Base-by-base conservation (phyloP, 164 flowering plant genomes). In the Liquidambar formosana region DNA sequence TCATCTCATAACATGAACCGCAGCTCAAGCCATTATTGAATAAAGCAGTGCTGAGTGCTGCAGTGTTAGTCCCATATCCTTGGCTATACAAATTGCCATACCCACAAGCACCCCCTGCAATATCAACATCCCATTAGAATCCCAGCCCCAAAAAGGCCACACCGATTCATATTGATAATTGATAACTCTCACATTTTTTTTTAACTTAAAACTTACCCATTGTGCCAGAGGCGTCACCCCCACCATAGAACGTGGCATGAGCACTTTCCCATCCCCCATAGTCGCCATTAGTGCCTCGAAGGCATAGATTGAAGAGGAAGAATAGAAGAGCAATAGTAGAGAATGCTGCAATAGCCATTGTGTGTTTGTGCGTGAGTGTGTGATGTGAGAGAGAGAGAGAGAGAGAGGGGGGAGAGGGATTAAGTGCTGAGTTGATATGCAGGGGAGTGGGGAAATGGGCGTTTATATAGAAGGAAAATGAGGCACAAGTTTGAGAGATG, bases 201-300 rank as follows among this genome's bases (percentile, higher is more conserved):
- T n/a, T n/a, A n/a, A n/a, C n/a, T n/a, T n/a, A n/a, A 16, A 11
- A 76, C 82, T 18, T 65, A 82, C 85, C 88, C 88, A 85, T 85
- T 26, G 88, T 85, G 80, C 88, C 88, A 14, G 88, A 81, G 0
- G 88, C 88, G 48, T 85, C 88, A 58, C 83, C 85, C 0, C 88
- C 88, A 15, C 88, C 88, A 59, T 85, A 85, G 62, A 85, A 85
- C 5, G 88, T 85, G 71, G 86, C 88, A 64, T 85, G 88, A 12
- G 73, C 88, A 12, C 67, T 41, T 33, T 71, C 38, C 88, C 85
- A 84, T 1, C 81, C 88, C 12, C 85, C 84, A 63, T 77, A 59
- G 79, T 71, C 84, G 23, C 69, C 85, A 51, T 18, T 70, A 43
- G 75, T 47, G n/a, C 48, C 70, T 0, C 44, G 66, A 8, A 80